Evolutionary conservation across 345 rosid genomes (phyloP), one percentile per base, ranked within the genome.

Genomic region (Citrus medica): DNA sequence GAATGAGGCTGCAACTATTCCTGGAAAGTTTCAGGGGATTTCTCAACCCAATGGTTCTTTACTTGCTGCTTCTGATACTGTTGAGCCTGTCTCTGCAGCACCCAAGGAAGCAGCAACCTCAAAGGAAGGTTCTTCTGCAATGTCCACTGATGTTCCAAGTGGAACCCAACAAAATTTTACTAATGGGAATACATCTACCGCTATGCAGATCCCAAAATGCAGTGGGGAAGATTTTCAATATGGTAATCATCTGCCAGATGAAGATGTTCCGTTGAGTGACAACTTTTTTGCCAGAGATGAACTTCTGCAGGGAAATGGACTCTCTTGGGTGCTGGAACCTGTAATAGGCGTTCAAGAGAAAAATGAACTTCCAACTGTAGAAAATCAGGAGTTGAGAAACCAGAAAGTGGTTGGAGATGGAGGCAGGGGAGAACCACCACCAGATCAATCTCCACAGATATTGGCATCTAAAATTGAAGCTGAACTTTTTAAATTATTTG

Each of bases 221-320:
- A 87, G 82, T 69, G 88, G 71, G 16, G 84, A 85, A 76, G 87
- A 74, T 35, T 83, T 82, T 69, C 90, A 83, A 61, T 85, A 85
- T 24, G 84, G 81, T 48, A 79, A 78, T 77, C 79, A 79, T 80
- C 82, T 89, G 76, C 83, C 78, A 24, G 88, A 85, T 66, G 98
- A 87, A 67, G 90, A 93, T 81, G 85, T 83, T 84, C 81, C 97
- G 59, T 89, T 90, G 78, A 68, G 93, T 75, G 98, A 94, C 48
- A 86, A 83, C 75, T 86, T 93, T 77, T 91, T 92, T 87, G 90
- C 87, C 56, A 87, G 84, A 76, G 99, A 96, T 90, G 99, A 96
- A 61, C 95, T 96, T 80, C 82, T 96, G 85, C 98, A 90, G 83
- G 98, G 97, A 70, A 94, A 96, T 79, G 99, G 98, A 28, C 89